These are phyloP conservation scores for Neurospora sp. DNA, from an alignment of 495 filamentous ascomycete species.

Conservation along the genomic window DNA sequence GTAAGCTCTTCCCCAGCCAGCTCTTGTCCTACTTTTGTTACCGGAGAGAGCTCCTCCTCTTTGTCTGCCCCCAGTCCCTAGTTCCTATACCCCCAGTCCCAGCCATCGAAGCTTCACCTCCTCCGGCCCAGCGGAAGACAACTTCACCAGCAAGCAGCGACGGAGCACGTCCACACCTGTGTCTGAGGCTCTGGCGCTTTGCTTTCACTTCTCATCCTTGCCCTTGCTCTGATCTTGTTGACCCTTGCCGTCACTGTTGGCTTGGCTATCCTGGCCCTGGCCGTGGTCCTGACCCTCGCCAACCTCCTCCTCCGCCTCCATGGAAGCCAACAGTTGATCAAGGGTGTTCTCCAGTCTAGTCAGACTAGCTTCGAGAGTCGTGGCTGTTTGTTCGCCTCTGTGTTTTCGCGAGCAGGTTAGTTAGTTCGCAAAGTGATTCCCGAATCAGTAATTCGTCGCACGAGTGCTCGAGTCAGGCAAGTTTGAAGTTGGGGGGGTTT, in stretches of 20 bases:
- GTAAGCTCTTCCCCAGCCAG: background rate
- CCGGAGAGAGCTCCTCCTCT: background rate
- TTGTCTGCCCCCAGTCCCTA: background rate
- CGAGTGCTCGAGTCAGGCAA: background rate
- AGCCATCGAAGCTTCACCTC: background rate
- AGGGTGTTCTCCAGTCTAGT: constrained; percentile 43
- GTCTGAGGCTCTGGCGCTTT: background rate
- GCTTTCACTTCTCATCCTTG: background rate
- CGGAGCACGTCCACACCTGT: background rate
- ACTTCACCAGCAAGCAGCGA: background rate
- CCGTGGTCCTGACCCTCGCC: background rate
- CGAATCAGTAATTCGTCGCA: background rate
- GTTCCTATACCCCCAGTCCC: no score
- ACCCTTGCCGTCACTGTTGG: background rate
- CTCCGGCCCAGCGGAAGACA: background rate
- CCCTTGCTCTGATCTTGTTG: background rate
- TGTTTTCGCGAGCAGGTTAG: constrained; percentile 1
- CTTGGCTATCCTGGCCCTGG: background rate
- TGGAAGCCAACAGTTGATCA: constrained; percentile 38
- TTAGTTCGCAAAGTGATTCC: background rate
- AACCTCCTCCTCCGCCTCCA: background rate
- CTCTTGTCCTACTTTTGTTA: background rate
- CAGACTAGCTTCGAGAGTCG: constrained; percentile 43
- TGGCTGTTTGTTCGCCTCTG: constrained; percentile 46
- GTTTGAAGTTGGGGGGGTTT: background rate